Evolutionary conservation across 2,329 filamentous ascomycete genomes (phyloP).

Genomic region (Dryadomyces sulphureus): DNA sequence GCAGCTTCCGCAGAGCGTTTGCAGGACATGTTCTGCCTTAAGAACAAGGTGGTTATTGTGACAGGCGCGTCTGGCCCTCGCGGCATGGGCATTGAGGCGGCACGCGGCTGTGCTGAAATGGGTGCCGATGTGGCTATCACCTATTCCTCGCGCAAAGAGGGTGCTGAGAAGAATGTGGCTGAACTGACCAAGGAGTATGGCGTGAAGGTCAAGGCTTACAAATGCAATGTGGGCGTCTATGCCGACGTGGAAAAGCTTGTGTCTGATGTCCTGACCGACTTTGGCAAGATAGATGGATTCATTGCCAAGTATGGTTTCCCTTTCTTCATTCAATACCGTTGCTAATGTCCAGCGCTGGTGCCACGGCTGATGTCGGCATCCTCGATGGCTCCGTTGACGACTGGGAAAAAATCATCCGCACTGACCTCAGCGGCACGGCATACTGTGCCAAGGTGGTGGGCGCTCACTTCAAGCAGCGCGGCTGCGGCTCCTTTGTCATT

Average conservation of each 20-base stretch:
- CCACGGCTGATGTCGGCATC: constrained; percentile 53
- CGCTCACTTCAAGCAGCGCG: constrained; percentile 43
- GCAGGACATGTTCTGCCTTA: constrained; percentile 54
- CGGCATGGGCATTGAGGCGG: constrained; percentile 57
- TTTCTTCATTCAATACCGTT: background rate
- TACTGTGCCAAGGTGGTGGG: constrained; percentile 61
- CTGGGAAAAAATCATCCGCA: constrained; percentile 52
- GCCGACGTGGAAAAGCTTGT: constrained; percentile 36
- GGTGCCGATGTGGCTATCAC: constrained; percentile 59
- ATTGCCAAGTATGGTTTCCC: constrained; percentile 50
- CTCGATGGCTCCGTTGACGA: constrained; percentile 49
- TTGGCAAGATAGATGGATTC: constrained; percentile 64
- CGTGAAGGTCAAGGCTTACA: constrained; percentile 49
- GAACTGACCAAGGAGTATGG: constrained; percentile 52
- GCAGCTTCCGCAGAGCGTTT: constrained; percentile 43
- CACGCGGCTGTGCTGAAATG: constrained; percentile 55
- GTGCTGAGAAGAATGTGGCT: constrained; percentile 49
- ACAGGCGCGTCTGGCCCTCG: constrained; percentile 55
- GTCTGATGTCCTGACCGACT: constrained; percentile 42
- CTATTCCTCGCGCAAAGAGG: constrained; percentile 54
- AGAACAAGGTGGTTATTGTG: constrained; percentile 58
- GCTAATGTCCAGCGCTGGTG: constrained; percentile 49
- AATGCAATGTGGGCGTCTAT: constrained; percentile 42
- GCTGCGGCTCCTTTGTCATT: constrained; percentile 58
- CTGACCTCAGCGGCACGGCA: constrained; percentile 64